Evolutionary conservation across 1,139 yeast species (phyloP), one percentile per base, ranked within the genome.

Genomic region (Geotrichum candidum): DNA sequence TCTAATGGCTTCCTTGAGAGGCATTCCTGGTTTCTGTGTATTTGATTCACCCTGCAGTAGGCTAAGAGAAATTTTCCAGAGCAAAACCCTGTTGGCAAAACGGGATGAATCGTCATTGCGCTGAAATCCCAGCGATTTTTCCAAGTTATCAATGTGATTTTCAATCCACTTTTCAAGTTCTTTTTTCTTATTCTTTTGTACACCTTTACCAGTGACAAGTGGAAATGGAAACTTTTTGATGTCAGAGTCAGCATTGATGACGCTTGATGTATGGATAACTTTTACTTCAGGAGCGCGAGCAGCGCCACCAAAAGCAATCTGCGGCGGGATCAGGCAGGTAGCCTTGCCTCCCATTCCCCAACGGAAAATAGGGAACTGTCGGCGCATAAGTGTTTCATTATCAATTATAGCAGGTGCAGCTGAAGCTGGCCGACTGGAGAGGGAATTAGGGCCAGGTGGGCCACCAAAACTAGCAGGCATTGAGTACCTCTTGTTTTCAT

Each of bases 301-400:
- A 4, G 69, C 63, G 7, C 68, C 65, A 11, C 76, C 77, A 60
- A 70, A 72, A 1, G 74, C 69, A 52, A 74, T 68, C 15, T 68
- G 63, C 5, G 77, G 69, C 5, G 88, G 85, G 48, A 83, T 68
- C 59, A 80, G 77, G 50, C 77, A 76, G 1, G 80, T 79, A 23
- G 82, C 71, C 58, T 77, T 80, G 11, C 78, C 77, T 5, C 82
- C 76, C 50, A 78, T 75, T 56, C 89, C 82, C 89, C 96, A 91
- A 62, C 82, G 78, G 71, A 90, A 88, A 46, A 91, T 73, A 0
- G 96, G 96, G 72, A 88, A 88, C 71, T 90, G 96, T 62, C 89
- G 78, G 15, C 66, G 62, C 46, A 68, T 58, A 31, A 75, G 65
- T 29, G 72, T 69, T 59, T 78, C 79, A 54, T 69, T 69, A 33